These are phyloP conservation scores for Rhizoclosmatium globosum DNA, from an alignment of 192 early-diverging fungal species.

Conservation along the genomic window DNA sequence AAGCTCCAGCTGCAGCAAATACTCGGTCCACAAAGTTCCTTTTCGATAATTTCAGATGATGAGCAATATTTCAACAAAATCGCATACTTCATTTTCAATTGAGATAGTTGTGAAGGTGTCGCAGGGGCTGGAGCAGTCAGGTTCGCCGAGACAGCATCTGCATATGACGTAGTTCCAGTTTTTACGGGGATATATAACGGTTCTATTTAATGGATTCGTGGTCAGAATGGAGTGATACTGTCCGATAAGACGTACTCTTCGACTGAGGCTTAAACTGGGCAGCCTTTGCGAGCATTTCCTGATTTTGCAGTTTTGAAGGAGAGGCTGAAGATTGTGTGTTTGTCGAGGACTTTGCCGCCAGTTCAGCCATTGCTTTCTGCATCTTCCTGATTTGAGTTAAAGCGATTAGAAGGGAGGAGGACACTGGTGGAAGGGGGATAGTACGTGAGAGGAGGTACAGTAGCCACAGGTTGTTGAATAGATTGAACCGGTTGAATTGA, in stretches of 20 bases:
- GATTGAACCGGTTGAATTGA: neutral
- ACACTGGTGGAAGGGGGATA: neutral
- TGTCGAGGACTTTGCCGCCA: conserved; percentile 1
- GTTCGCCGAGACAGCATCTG: neutral
- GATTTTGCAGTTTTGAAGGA: neutral
- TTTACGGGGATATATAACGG: conserved; percentile 1
- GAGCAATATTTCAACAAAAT: neutral
- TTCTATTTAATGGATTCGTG: neutral
- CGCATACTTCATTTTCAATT: neutral
- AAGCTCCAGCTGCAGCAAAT: conserved; percentile 23
- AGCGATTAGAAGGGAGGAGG: neutral
- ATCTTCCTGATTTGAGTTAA: conserved; percentile 9
- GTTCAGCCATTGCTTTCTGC: conserved; percentile 22
- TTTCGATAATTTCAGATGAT: neutral
- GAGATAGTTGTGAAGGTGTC: neutral
- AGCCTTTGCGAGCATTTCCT: conserved; percentile 22
- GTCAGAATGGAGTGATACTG: no score
- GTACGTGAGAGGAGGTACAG: neutral
- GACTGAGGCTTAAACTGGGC: conserved; percentile 32
- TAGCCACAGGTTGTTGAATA: neutral
- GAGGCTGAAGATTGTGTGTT: neutral
- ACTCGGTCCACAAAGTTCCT: conserved; percentile 18
- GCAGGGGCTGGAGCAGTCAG: neutral
- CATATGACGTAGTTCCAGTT: neutral
- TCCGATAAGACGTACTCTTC: neutral